Percentiles rank a stretch among this genome's conserved stretches.
These are phyloP conservation scores for Vanilla planifolia DNA, from an alignment of 106 monocot species.

Conservation along the genomic window DNA sequence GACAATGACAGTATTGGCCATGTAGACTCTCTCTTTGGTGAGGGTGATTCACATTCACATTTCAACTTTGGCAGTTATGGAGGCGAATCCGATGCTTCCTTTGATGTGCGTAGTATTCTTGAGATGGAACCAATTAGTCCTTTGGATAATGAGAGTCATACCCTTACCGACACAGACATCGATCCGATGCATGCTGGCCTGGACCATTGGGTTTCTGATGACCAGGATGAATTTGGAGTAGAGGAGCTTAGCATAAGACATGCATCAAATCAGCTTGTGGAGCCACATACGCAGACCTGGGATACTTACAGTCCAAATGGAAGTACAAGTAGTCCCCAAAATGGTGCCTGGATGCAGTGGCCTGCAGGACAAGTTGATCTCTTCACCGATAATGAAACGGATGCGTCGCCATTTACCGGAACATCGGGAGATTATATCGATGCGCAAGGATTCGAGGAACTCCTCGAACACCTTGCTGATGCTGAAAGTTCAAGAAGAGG, in stretches of 20 bases:
- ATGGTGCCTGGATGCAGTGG: slow-evolving; percentile 22
- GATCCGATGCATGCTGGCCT: slow-evolving; percentile 84
- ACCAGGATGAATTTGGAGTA: slow-evolving; percentile 39
- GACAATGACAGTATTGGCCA: slow-evolving; percentile 56
- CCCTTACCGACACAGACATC: slow-evolving; percentile 50
- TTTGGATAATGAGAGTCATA: slow-evolving; percentile 35
- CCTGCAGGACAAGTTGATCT: slow-evolving; percentile 15
- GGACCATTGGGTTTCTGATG: slow-evolving; percentile 64
- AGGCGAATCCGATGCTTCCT: slow-evolving; percentile 71
- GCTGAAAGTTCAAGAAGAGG: slow-evolving; percentile 61
- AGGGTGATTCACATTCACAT: slow-evolving; percentile 54
- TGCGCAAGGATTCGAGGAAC: slow-evolving; percentile 54
- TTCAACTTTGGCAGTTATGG: slow-evolving; percentile 54
- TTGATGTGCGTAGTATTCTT: slow-evolving; percentile 30
- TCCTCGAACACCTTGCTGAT: slow-evolving; percentile 72
- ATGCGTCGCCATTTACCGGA: slow-evolving; percentile 22
- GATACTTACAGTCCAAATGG: slow-evolving; percentile 18
- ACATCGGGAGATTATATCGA: slow-evolving; percentile 55
- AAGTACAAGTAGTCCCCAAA: slow-evolving; percentile 15
- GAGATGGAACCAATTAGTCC: slow-evolving; percentile 34
- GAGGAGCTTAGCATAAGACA: slow-evolving; percentile 36
- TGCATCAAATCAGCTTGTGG: neutral
- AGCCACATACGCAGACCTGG: slow-evolving; percentile 19
- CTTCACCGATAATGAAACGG: slow-evolving; percentile 33
- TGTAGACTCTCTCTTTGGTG: slow-evolving; percentile 53